Conservation (phyloP, 768 basidiomycete species). For the Psilocybe cubensis region DNA sequence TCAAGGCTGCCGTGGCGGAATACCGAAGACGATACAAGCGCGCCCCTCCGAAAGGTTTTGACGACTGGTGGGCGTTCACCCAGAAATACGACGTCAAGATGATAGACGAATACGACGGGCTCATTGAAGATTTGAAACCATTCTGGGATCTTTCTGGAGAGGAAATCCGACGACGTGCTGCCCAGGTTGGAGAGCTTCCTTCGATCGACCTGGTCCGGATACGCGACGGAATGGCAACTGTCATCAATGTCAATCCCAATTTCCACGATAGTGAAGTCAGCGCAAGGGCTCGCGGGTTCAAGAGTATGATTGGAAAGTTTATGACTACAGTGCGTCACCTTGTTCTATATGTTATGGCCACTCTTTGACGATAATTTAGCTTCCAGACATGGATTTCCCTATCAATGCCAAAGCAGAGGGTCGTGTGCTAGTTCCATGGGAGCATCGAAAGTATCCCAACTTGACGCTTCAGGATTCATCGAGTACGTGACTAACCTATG, state of each 20-base stretch:
- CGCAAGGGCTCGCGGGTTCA: slow-evolving; percentile 79
- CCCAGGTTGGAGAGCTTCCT: slow-evolving; percentile 75
- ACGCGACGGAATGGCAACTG: slow-evolving; percentile 58
- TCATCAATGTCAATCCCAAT: slow-evolving; percentile 61
- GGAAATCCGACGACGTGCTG: slow-evolving; percentile 69
- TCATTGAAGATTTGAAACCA: slow-evolving; percentile 80
- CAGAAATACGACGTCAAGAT: slow-evolving; percentile 73
- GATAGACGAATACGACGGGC: slow-evolving; percentile 87
- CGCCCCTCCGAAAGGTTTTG: slow-evolving; percentile 89
- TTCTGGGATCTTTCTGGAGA: slow-evolving; percentile 78
- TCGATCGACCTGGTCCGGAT: slow-evolving; percentile 90
- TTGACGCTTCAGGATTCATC: slow-evolving; percentile 56
- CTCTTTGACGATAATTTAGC: slow-evolving; percentile 37
- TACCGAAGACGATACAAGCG: slow-evolving; percentile 80
- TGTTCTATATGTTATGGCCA: not conserved
- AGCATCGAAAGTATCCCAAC: slow-evolving; percentile 76
- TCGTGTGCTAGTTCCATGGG: slow-evolving; percentile 92
- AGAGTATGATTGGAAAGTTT: slow-evolving; percentile 75
- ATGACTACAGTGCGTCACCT: slow-evolving; percentile 51
- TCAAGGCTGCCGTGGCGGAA: slow-evolving; percentile 78
- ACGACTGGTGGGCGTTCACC: slow-evolving; percentile 87
- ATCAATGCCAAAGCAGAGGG: slow-evolving; percentile 95
- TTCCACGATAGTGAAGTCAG: slow-evolving; percentile 71
- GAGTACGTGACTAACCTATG: slow-evolving; percentile 24
- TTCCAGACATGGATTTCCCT: slow-evolving; percentile 94